Conservation (phyloP, 805 yeast genomes). For the Kluyveromyces nonfermentans region DNA sequence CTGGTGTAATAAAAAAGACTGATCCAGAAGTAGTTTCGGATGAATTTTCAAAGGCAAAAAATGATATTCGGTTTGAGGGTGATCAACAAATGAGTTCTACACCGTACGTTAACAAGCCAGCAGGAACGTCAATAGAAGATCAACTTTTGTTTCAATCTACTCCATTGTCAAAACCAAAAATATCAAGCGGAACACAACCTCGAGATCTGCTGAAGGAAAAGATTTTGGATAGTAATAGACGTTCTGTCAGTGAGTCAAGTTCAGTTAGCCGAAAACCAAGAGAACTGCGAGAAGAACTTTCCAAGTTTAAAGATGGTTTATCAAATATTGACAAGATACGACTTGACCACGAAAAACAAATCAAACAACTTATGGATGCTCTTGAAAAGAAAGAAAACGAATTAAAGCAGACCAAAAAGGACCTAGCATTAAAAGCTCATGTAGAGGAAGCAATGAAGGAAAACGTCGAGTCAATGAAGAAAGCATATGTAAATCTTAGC, state of each 20-base stretch:
- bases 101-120: background rate
- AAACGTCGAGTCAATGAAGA: background rate
- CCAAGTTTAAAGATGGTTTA: conserved; percentile 7
- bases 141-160: conserved; percentile 16
- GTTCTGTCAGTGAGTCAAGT: background rate
- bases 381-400: conserved; percentile 4
- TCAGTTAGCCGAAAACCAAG: background rate
- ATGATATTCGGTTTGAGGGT: background rate
- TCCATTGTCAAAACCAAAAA: conserved; percentile 9
- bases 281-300: conserved; percentile 7
- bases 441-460: background rate
- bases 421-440: background rate
- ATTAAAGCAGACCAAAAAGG: background rate
- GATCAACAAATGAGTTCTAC: conserved; percentile 1
- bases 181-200: conserved; percentile 5
- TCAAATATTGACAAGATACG: background rate
- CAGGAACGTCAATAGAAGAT: conserved; percentile 2
- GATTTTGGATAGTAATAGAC: conserved; percentile 5
- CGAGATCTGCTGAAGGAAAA: conserved; percentile 8
- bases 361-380: conserved; percentile 4
- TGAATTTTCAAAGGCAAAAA: background rate
- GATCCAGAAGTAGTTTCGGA: background rate
- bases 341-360: conserved; percentile 4
- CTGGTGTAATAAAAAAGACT: background rate
- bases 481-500: conserved; percentile 1